These are phyloP conservation scores for Pichia sp. DNA, from an alignment of 1,139 yeast genomes.

Conservation along the genomic window DNA sequence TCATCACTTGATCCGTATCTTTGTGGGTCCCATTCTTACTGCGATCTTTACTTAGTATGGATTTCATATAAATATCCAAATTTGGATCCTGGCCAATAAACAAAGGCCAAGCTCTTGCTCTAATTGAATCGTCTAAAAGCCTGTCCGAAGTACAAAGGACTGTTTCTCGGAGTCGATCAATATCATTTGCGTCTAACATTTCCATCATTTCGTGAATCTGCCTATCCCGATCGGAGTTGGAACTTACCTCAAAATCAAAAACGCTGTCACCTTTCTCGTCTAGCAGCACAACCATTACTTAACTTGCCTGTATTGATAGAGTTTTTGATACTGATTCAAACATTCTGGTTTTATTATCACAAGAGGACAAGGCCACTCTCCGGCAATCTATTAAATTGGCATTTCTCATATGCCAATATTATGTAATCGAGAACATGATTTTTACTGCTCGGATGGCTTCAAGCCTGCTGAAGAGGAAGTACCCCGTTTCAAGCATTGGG, in stretches of 20 bases:
- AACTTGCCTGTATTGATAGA: too few relatives aligned
- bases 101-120: constrained; percentile 49
- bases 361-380: neutral
- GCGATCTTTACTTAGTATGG: constrained; percentile 2
- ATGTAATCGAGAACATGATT: neutral
- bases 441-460: neutral
- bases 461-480: neutral
- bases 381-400: neutral
- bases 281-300: constrained; percentile 10
- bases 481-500: neutral
- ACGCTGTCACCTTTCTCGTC: constrained; percentile 2
- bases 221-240: neutral
- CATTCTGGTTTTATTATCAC: too few relatives aligned
- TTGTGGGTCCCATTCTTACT: constrained; percentile 42
- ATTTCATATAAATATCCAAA: constrained; percentile 27
- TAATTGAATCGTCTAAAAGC: constrained; percentile 39
- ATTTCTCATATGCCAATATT: neutral
- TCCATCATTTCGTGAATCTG: constrained; percentile 1
- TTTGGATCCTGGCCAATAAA: constrained; percentile 24
- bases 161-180: constrained; percentile 21
- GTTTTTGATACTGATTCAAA: too few relatives aligned
- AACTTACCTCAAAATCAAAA: neutral
- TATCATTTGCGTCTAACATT: constrained; percentile 18
- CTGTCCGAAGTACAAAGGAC: constrained; percentile 42
- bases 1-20: constrained; percentile 74